Evolutionary conservation across 441 rosid species (phyloP), one percentile per base, ranked within the genome.

Genomic region (Gossypium gossypioides): DNA sequence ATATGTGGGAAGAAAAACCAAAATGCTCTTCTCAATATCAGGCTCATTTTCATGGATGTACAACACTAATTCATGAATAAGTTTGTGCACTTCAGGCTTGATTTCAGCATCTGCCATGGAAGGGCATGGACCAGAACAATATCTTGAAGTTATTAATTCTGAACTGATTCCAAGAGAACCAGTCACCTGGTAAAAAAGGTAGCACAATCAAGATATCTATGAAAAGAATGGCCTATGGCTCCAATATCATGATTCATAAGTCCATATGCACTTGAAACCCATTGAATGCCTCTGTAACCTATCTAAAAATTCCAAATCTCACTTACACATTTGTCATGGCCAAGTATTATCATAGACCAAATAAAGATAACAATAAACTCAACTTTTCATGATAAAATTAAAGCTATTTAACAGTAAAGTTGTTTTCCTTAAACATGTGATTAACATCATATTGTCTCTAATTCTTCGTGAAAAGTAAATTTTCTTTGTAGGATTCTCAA

Each of bases 1-100:
- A 81, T 94, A 94, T 2, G 98, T 91, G 67, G 97, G 98, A 81
- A 94, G 97, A 82, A 94, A 94, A 78, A 91, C 85, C 88, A 94
- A 84, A 74, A 91, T 90, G 83, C 97, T 81, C 86, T 91, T 94
- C 75, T 91, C 97, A 62, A 87, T 86, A 74, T 94, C 96, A 58
- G 88, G 86, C 77, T 94, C 98, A 76, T 83, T 85, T 73, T 75
- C 50, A 81, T 94, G 89, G 79, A 91, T 90, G 81, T 85, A 75
- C 76, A 89, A 46, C 71, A 94, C 81, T 80, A 94, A 86, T 77
- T 87, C 82, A 83, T 86, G 84, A 75, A 91, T 91, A 77, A 94
- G 91, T 69, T 68, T 74, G 78, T 94, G 96, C 78, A 90, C 82
- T 79, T 89, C 82, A 75, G 94, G 85, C 69, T 87, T 88, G 56